Conservation (phyloP, 768 basidiomycete species). For the Hygrocybe punicea region DNA sequence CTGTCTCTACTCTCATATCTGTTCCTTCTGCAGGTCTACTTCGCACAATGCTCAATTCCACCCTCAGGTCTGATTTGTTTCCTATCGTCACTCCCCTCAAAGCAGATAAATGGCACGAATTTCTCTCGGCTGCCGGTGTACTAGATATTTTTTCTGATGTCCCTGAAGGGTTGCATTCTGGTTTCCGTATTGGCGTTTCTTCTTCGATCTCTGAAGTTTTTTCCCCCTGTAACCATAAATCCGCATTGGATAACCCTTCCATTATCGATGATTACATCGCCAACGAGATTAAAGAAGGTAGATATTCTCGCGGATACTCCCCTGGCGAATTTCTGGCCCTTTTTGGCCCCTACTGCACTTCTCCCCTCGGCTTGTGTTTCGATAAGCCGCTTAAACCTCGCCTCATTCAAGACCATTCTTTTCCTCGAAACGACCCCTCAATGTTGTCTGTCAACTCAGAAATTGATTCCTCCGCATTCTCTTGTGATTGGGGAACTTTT, state of each 20-base stretch:
- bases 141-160: slow-evolving; percentile 14
- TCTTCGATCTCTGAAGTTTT: background rate
- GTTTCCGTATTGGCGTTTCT: slow-evolving; percentile 12
- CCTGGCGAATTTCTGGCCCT: background rate
- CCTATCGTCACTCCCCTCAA: slow-evolving; percentile 18
- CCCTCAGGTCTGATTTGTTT: slow-evolving; percentile 3
- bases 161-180: slow-evolving; percentile 14
- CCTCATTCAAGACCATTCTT: background rate
- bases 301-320: background rate
- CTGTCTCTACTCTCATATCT: slow-evolving; percentile 8
- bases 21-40: slow-evolving; percentile 11
- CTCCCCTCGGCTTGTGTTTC: background rate
- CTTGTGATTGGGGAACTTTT: background rate
- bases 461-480: slow-evolving; percentile 13
- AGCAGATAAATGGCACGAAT: slow-evolving; percentile 11
- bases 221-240: slow-evolving; percentile 9
- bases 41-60: slow-evolving; percentile 9
- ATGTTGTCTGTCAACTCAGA: background rate
- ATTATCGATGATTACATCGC: background rate
- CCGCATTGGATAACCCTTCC: slow-evolving; percentile 19
- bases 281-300: background rate
- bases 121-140: slow-evolving; percentile 1
- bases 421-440: background rate
- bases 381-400: slow-evolving; percentile 16
- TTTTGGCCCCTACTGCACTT: background rate